Evolutionary conservation across 2,329 filamentous ascomycete genomes (phyloP), one percentile per base, ranked within the genome.

Genomic region (Trichoderma aggressivum): DNA sequence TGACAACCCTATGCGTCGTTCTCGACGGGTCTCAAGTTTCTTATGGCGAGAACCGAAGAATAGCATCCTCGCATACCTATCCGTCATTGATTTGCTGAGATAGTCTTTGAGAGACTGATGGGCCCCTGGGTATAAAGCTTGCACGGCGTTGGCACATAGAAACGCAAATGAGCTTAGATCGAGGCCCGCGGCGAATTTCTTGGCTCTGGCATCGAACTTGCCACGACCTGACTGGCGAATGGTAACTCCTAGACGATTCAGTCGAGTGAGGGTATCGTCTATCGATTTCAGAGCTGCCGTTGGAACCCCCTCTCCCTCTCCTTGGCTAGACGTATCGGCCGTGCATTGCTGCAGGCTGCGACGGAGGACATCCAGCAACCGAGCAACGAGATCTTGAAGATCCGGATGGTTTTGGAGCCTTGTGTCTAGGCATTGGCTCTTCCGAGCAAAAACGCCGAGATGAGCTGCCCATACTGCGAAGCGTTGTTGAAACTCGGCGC

Each of bases 381-480:
- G 39, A 28, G 60, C 56, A 30, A 47, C 66, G 11, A 71, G 61
- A 12, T 72, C 71, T 30, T 58, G 68, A 36, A 72, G 62, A 10
- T 72, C 69, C 2, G 69, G 71, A 16, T 60, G n/a, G 3, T 72
- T 62, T 11, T 5, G 72, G 26, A 73, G 64, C n/a, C 65, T 61
- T 7, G 55, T 72, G 18, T 73, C 70, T 16, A 73, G 59, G 28
- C 59, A 73, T 26, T 73, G 70, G 21, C 72, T 73, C 55, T 39
- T 72, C 3, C 64, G 58, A 55, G 72, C 65, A 70, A 73, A 73
- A 5, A 72, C 70, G 4, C 70, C 72, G n/a, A 73, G 59, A 36
- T 73, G 39, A 16, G 70, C 64, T 1, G 70, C 56, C 72, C 70
- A 73, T 61, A 65, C 66, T 1, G 70, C 64, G 30, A 73, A 72